A percentile compares a stretch with the other conserved stretches of the same genome.
Conservation (phyloP, 2,329 filamentous ascomycete species). For the Colletotrichum sp. region DNA sequence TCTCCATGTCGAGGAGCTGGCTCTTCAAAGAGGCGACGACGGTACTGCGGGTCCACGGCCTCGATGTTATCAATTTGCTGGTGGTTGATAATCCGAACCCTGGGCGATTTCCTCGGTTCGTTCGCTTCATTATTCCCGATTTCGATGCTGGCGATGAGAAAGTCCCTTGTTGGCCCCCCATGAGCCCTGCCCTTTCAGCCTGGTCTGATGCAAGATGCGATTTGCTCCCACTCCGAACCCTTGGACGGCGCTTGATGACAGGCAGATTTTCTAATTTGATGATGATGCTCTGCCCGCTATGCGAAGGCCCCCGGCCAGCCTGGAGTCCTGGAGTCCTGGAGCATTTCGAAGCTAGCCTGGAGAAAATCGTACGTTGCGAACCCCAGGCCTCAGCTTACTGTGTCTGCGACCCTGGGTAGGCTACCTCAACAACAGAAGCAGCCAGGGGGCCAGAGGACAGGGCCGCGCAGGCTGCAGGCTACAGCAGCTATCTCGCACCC, state of each 20-base stretch:
- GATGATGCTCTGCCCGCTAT: neutral
- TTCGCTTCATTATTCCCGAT: constrained; percentile 3
- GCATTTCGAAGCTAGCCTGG: neutral
- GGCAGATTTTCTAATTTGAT: neutral
- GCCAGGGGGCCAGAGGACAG: neutral
- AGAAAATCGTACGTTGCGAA: neutral
- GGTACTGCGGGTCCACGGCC: neutral
- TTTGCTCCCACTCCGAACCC: neutral
- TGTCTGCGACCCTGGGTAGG: neutral
- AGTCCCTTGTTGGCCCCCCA: neutral
- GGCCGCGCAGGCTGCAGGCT: neutral
- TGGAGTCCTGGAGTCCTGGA: neutral
- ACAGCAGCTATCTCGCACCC: neutral
- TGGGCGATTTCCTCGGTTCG: neutral
- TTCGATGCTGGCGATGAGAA: neutral
- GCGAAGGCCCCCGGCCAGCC: neutral
- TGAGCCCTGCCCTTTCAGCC: neutral
- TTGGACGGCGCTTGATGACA: neutral
- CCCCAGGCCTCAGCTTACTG: neutral
- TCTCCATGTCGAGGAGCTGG: neutral
- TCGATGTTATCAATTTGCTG: neutral
- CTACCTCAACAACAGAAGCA: neutral
- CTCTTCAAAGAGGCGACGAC: neutral
- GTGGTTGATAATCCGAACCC: neutral
- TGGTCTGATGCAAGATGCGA: neutral